phyloP scores from a whole-genome alignment of 2,329 filamentous ascomycete species.

The Geoglossum cookeanum region DNA sequence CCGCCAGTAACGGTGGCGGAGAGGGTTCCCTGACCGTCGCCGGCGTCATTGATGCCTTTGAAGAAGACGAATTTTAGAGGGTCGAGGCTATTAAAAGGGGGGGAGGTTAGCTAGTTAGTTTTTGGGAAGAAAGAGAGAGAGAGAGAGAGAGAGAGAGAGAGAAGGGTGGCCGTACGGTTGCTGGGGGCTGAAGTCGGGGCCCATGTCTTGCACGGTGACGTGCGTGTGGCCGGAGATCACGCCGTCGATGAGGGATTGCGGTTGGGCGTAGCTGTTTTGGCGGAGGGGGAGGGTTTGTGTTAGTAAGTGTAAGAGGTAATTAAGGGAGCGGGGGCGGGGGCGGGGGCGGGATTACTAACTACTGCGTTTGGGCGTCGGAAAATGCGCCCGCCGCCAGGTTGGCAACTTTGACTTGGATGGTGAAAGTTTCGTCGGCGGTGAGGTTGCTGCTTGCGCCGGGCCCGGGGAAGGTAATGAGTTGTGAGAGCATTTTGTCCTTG shows the following conservation, averaged over 20 bases:
- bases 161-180: conserved; percentile 16
- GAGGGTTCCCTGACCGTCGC: conserved; percentile 36
- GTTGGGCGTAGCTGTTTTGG: conserved; percentile 37
- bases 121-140: neutral
- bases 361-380: neutral
- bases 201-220: conserved; percentile 37
- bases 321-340: conserved; percentile 22
- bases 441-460: conserved; percentile 27
- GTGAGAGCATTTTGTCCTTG: conserved; percentile 37
- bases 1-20: conserved; percentile 35
- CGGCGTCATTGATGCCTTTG: conserved; percentile 39
- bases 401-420: conserved; percentile 31
- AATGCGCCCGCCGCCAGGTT: conserved; percentile 34
- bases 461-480: conserved; percentile 33
- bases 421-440: conserved; percentile 29
- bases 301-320: conserved; percentile 32
- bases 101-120: neutral
- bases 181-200: conserved; percentile 29
- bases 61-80: conserved; percentile 40
- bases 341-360: neutral
- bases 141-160: neutral
- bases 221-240: conserved; percentile 40
- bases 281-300: conserved; percentile 35
- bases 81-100: conserved; percentile 25
- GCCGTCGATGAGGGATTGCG: conserved; percentile 24